Conservation (phyloP, 1,284 basidiomycete species). For the Pterula multifida region DNA sequence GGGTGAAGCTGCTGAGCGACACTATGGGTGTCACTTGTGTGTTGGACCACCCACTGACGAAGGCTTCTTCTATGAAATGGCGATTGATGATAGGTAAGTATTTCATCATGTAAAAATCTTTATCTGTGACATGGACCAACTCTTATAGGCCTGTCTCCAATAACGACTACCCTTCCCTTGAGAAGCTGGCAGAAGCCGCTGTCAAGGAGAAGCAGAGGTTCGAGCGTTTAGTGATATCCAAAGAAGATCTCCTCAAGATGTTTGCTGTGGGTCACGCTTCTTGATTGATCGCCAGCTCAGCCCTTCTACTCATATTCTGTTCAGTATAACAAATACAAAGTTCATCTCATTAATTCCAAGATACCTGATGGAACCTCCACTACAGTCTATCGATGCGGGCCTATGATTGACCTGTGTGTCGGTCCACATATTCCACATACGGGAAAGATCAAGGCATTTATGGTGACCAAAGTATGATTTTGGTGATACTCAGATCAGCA, state of each 20-base stretch:
- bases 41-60: conserved; percentile 97
- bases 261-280: conserved; percentile 60
- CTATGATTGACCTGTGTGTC: conserved; percentile 95
- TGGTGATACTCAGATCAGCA: not conserved
- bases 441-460: conserved; percentile 93
- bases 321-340: conserved; percentile 99
- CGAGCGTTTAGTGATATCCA: conserved; percentile 86
- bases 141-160: conserved; percentile 61
- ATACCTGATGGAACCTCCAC: conserved; percentile 95
- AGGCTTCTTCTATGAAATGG: conserved; percentile 99
- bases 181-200: conserved; percentile 80
- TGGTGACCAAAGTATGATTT: conserved; percentile 74
- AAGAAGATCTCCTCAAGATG: conserved; percentile 94
- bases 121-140: conserved; percentile 3
- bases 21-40: conserved; percentile 96
- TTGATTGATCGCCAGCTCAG: not conserved
- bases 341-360: conserved; percentile 91
- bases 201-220: conserved; percentile 98
- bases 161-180: conserved; percentile 81
- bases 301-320: conserved; percentile 8
- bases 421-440: conserved; percentile 98
- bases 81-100: conserved; percentile 53
- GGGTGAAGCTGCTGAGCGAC: conserved; percentile 94
- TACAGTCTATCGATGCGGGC: conserved; percentile 97
- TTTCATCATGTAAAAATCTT: not conserved